Conservation (phyloP, 2,329 filamentous ascomycete species). For the Aspergillus jensenii region DNA sequence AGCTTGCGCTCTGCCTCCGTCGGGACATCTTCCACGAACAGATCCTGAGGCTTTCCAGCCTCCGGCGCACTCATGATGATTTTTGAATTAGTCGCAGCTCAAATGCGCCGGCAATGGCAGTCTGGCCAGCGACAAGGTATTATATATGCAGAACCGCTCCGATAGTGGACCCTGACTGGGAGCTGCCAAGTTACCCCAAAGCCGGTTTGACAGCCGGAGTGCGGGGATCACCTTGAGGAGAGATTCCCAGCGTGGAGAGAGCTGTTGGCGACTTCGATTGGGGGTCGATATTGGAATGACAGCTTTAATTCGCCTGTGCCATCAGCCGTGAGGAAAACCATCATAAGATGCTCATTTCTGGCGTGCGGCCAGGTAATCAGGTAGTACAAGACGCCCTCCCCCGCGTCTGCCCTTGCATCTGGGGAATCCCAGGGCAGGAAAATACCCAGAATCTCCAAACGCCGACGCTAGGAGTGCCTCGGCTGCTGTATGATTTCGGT, state of each 20-base stretch:
- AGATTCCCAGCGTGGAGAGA: background rate
- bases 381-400: background rate
- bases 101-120: too few species aligned
- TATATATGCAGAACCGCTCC: background rate
- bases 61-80: background rate
- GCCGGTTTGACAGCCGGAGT: background rate
- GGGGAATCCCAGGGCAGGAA: background rate
- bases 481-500: background rate
- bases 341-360: too few species aligned
- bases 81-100: background rate
- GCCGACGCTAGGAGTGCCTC: background rate
- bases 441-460: background rate
- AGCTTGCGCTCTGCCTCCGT: conserved; percentile 11
- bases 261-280: background rate
- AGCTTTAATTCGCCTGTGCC: background rate
- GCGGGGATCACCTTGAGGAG: background rate
- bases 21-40: conserved; percentile 9
- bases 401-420: background rate
- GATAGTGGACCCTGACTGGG: background rate
- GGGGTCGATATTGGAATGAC: too few species aligned
- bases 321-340: background rate
- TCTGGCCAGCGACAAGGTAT: too few species aligned
- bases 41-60: conserved; percentile 5
- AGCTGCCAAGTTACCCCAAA: background rate
- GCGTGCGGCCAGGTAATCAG: too few species aligned